Evolutionary conservation across 306 rosid genomes (phyloP).

Genomic region (Cucurbita ficifolia): DNA sequence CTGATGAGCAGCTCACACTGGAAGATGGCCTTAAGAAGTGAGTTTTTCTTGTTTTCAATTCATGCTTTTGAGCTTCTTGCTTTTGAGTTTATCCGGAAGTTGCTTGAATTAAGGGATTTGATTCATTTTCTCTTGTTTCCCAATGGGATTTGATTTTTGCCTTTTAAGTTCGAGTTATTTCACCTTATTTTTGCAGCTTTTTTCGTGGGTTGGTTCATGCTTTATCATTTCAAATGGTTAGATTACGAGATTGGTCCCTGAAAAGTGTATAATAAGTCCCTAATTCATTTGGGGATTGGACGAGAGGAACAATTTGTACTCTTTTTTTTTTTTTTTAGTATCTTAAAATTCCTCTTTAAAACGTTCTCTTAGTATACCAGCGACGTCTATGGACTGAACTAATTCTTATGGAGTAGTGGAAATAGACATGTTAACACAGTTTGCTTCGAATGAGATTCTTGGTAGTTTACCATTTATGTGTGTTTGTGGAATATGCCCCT

Average conservation of each 20-base stretch:
- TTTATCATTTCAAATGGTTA: background rate
- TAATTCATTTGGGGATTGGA: background rate
- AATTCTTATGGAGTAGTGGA: background rate
- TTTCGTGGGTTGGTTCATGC: background rate
- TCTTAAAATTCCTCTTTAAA: background rate
- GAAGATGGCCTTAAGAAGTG: conserved; percentile 75
- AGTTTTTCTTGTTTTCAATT: conserved; percentile 11
- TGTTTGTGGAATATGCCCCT: background rate
- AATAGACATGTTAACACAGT: background rate
- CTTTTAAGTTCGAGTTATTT: background rate
- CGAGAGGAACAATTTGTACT: background rate
- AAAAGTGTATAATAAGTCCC: background rate
- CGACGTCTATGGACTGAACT: background rate
- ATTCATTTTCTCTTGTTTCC: background rate
- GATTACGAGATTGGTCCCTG: background rate
- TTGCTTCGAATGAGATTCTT: background rate
- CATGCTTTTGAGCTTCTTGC: background rate
- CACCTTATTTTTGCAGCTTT: background rate
- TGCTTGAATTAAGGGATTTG: background rate
- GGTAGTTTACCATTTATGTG: background rate
- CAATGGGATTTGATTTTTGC: background rate
- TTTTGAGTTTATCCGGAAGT: background rate
- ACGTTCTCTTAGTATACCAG: background rate
- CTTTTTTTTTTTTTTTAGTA: background rate
- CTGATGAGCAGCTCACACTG: conserved; percentile 70